phyloP scores from a whole-genome alignment of 192 early-diverging fungal genomes.

The Cladochytrium replicatum region DNA sequence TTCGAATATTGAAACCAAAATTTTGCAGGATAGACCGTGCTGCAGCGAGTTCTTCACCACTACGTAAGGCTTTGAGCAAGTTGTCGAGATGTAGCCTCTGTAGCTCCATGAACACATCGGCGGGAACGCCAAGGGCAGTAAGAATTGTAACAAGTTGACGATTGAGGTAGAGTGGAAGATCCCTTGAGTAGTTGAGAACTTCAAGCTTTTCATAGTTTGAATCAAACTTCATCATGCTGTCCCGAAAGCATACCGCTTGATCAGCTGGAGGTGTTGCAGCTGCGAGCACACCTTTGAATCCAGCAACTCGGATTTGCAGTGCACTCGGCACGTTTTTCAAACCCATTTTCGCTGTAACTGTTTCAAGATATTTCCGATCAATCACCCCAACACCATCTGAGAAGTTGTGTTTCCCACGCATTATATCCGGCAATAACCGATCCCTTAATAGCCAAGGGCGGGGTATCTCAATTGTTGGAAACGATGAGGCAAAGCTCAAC shows the following conservation, averaged over 20 bases:
- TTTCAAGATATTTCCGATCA: background rate
- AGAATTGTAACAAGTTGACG: conserved; percentile 56
- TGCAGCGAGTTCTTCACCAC: too few species aligned
- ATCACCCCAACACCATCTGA: conserved; percentile 56
- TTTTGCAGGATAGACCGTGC: too few species aligned
- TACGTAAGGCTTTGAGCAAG: too few species aligned
- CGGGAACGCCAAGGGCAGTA: conserved; percentile 42
- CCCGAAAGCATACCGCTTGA: conserved; percentile 37
- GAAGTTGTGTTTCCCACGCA: conserved; percentile 30
- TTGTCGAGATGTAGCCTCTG: too few species aligned
- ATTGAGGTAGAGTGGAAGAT: conserved; percentile 46
- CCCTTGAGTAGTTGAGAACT: conserved; percentile 36
- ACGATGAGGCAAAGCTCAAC: too few species aligned
- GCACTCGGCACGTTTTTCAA: conserved; percentile 32
- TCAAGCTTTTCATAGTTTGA: conserved; percentile 40
- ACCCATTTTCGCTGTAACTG: too few species aligned
- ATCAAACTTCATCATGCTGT: conserved; percentile 51
- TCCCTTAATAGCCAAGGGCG: too few species aligned
- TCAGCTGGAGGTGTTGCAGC: conserved; percentile 18
- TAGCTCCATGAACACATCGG: conserved; percentile 41
- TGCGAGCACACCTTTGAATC: conserved; percentile 33
- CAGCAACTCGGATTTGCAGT: conserved; percentile 56
- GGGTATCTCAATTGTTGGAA: too few species aligned
- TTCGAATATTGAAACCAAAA: too few species aligned
- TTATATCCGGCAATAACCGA: conserved; percentile 47